Evolutionary conservation across 1,284 basidiomycete genomes (phyloP).

Genomic region (Ceratobasidium sp.): DNA sequence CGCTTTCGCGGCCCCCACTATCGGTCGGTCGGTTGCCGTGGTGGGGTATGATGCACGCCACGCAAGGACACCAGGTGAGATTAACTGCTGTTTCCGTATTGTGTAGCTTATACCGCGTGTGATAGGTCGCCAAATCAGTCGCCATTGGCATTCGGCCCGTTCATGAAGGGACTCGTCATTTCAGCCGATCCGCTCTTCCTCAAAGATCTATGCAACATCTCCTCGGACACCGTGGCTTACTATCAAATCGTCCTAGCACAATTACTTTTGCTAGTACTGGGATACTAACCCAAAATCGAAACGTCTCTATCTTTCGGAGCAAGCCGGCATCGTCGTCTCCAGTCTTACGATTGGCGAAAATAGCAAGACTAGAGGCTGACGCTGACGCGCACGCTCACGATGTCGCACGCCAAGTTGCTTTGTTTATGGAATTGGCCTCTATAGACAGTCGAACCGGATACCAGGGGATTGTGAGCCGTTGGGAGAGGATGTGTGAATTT

Average conservation of each 20-base stretch:
- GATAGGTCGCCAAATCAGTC: neutral
- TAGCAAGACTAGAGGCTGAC: constrained; percentile 72
- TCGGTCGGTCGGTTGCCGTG: constrained; percentile 1
- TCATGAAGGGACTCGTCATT: neutral
- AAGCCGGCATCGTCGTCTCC: constrained; percentile 61
- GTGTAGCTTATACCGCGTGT: neutral
- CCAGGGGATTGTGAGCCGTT: constrained; percentile 73
- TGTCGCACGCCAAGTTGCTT: constrained; percentile 66
- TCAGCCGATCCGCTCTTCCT: neutral
- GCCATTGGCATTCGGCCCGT: neutral
- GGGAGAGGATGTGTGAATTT: constrained; percentile 81
- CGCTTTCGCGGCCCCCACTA: constrained; percentile 3
- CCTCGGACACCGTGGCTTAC: neutral
- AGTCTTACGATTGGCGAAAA: constrained; percentile 68
- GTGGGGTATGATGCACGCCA: neutral
- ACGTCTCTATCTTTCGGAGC: constrained; percentile 39
- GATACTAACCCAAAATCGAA: neutral
- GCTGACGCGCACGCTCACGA: constrained; percentile 74
- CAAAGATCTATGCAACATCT: neutral
- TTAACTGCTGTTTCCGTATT: neutral
- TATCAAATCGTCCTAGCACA: neutral
- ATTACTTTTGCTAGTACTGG: neutral
- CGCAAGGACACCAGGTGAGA: neutral
- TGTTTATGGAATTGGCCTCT: constrained; percentile 69
- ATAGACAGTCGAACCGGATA: constrained; percentile 70